Conservation (phyloP, 139 green algal species). For the Chlamydomonas sp. region DNA sequence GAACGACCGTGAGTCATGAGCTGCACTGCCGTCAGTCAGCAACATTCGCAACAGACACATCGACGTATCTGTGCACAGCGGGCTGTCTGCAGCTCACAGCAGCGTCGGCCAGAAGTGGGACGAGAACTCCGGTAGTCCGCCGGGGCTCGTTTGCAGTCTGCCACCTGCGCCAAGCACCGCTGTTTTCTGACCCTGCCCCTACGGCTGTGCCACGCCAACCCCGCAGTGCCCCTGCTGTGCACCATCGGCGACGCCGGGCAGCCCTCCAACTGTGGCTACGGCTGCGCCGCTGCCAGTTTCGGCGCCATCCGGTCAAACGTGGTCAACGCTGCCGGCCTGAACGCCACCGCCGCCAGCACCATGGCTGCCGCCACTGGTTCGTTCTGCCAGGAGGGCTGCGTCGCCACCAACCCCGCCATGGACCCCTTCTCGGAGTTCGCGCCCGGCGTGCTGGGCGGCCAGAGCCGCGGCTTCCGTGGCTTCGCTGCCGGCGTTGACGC, state of each 20-base stretch:
- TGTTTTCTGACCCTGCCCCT: no score
- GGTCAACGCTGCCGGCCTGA: background rate
- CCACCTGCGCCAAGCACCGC: no score
- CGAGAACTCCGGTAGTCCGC: no score
- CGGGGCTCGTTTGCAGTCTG: no score
- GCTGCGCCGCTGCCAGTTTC: conserved; percentile 18
- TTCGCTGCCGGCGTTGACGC: conserved; percentile 48
- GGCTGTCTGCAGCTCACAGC: no score
- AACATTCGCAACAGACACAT: no score
- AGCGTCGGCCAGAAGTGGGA: no score
- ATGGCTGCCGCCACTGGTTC: background rate
- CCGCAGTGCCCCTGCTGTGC: conserved; percentile 1
- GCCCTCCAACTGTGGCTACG: conserved; percentile 7
- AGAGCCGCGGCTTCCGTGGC: conserved; percentile 72
- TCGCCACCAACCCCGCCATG: conserved; percentile 45
- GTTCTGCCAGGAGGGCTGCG: conserved; percentile 72
- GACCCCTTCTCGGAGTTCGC: conserved; percentile 82
- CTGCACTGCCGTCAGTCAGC: background rate
- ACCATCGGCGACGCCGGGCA: background rate
- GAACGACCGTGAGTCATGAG: background rate
- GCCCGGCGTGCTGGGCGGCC: background rate
- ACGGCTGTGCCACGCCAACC: no score
- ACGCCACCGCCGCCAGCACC: background rate
- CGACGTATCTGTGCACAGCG: no score
- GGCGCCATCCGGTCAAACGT: background rate